A percentile compares a stretch with the other conserved stretches of the same genome.
These are phyloP conservation scores for Chloroidium sp. DNA, from an alignment of 163 green algal genomes.

Conservation along the genomic window DNA sequence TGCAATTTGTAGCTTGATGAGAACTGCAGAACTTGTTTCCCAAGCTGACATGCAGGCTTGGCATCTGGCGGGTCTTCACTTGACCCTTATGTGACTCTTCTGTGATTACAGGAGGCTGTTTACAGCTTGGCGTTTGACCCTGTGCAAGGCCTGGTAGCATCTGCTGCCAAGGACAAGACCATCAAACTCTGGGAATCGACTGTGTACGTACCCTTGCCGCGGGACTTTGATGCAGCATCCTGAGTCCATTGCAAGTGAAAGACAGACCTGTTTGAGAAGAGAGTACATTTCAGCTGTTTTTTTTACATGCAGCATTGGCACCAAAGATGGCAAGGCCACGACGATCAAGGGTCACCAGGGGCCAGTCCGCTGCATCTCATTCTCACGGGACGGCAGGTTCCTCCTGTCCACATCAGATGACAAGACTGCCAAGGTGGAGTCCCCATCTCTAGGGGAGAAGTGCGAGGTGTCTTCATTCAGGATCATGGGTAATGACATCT, in stretches of 20 bases:
- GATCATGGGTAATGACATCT: neutral
- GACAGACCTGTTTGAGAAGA: neutral
- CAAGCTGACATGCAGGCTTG: neutral
- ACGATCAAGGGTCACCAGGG: conserved; percentile 73
- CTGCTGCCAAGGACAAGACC: conserved; percentile 75
- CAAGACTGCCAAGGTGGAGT: conserved; percentile 75
- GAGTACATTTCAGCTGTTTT: neutral
- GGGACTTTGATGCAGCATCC: conserved; percentile 6
- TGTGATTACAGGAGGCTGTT: conserved; percentile 50
- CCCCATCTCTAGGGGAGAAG: neutral
- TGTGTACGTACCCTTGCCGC: conserved; percentile 33
- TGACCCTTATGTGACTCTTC: too few relatives aligned
- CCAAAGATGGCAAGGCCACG: conserved; percentile 71
- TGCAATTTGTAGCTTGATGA: neutral
- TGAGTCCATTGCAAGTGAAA: neutral
- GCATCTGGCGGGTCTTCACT: too few relatives aligned
- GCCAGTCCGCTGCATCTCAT: conserved; percentile 66
- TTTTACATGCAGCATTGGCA: conserved; percentile 1
- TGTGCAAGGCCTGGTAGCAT: conserved; percentile 59
- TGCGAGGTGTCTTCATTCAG: neutral
- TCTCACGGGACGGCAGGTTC: conserved; percentile 62
- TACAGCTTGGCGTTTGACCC: conserved; percentile 70
- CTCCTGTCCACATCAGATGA: conserved; percentile 74
- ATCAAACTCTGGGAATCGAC: conserved; percentile 76
- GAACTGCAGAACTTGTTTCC: neutral